phyloP scores from a whole-genome alignment of 257 asterid genomes.

The Echites panduratus region DNA sequence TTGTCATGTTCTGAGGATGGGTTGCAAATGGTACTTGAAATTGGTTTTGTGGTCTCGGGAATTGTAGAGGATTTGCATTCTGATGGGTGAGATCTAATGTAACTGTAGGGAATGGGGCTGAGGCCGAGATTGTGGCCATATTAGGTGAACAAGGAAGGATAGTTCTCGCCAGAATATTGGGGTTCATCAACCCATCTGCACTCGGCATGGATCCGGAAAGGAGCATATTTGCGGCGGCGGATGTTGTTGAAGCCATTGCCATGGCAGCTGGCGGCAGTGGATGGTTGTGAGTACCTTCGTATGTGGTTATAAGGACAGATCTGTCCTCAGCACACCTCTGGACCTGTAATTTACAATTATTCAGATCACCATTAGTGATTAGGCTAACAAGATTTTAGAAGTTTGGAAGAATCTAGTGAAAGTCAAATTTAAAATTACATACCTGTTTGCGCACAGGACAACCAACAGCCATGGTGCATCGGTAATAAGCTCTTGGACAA shows the following conservation, averaged over 20 bases:
- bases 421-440: background rate
- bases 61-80: conserved; percentile 41
- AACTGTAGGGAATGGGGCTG: conserved; percentile 92
- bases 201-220: conserved; percentile 91
- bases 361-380: background rate
- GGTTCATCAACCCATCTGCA: conserved; percentile 74
- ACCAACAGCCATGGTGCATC: conserved; percentile 92
- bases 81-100: conserved; percentile 82
- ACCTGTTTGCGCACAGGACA: conserved; percentile 98
- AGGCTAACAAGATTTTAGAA: no score
- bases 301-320: conserved; percentile 68
- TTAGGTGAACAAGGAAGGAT: conserved; percentile 68
- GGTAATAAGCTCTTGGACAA: conserved; percentile 86
- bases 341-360: conserved; percentile 34
- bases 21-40: conserved; percentile 50
- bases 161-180: conserved; percentile 62
- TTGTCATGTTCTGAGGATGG: conserved; percentile 24
- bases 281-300: conserved; percentile 90
- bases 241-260: conserved; percentile 97
- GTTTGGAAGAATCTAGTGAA: background rate
- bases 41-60: conserved; percentile 40
- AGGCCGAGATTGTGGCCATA: conserved; percentile 92
- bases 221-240: conserved; percentile 90
- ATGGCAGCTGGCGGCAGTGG: conserved; percentile 94
- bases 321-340: conserved; percentile 91